Evolutionary conservation across 257 asterid species (phyloP).

Genomic region (Ophiorrhiza pumila): DNA sequence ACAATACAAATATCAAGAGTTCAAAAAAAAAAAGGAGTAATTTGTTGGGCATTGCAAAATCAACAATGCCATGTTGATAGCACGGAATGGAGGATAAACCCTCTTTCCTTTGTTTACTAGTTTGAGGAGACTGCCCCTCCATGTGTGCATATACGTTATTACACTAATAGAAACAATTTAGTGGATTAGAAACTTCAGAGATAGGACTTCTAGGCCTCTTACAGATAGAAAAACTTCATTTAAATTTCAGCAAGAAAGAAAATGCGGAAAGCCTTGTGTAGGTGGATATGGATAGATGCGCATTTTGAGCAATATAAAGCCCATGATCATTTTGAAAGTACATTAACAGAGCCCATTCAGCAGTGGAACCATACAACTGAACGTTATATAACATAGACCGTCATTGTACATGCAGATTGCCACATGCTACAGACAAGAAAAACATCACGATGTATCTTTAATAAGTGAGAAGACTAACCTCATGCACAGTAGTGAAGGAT

Average conservation of each 20-base stretch:
- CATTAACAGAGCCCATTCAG: not conserved
- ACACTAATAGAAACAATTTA: not conserved
- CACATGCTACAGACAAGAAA: not conserved
- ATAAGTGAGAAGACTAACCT: conserved; percentile 28
- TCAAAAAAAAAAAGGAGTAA: not conserved
- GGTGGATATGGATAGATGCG: not conserved
- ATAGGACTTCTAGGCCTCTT: not conserved
- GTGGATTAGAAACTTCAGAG: not conserved
- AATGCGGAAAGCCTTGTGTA: not conserved
- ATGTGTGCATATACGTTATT: too few relatives aligned
- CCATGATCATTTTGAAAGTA: not conserved
- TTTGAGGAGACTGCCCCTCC: not conserved
- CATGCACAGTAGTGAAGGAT: conserved; percentile 6
- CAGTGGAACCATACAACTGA: not conserved
- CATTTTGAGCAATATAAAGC: not conserved
- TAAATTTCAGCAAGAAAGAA: not conserved
- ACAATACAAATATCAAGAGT: not conserved
- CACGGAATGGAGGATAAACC: not conserved
- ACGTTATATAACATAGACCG: not conserved
- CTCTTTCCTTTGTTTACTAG: not conserved
- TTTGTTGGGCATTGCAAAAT: not conserved
- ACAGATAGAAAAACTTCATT: not conserved
- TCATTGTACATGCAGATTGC: not conserved
- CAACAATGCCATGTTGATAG: not conserved
- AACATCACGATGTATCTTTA: not conserved